Base-by-base conservation (phyloP, 2,329 filamentous ascomycete species). In the Sporothrix dimorphospora region DNA sequence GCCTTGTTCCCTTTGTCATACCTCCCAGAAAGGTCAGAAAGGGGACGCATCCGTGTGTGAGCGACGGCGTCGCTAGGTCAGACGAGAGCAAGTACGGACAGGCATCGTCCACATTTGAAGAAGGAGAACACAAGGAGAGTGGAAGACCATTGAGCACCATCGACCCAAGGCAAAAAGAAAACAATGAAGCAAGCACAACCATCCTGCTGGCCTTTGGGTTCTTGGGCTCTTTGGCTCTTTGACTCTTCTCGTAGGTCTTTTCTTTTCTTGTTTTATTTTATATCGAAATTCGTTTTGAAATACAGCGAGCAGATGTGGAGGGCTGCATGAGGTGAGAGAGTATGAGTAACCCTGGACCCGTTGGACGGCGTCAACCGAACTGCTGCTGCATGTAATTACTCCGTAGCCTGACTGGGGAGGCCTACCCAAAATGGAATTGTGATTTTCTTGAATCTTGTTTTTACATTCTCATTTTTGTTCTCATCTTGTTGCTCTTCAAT, bases 141-240 rank as follows among this genome's bases (percentile, higher is more conserved):
- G n/a, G n/a, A n/a, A n/a, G n/a, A n/a, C n/a, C n/a, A n/a, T n/a
- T n/a, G n/a, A n/a, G n/a, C n/a, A n/a, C n/a, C n/a, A n/a, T n/a
- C n/a, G n/a, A n/a, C n/a, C n/a, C n/a, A n/a, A n/a, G n/a, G n/a
- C n/a, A n/a, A n/a, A n/a, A n/a, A n/a, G n/a, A n/a, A n/a, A n/a
- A n/a, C n/a, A n/a, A n/a, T n/a, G 30, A 34, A 59, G 27, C 53
- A 59, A 59, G 53, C 53, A 59, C 53, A 59, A 27, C 27, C 53
- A 34, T 27, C 9, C 9, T 38, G 55, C 38, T 59, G 55, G 55
- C 30, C 4, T 21, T 49, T 38, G 8, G 5, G n/a, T n/a, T n/a
- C n/a, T n/a, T n/a, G n/a, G n/a, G n/a, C n/a, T n/a, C n/a, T n/a
- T n/a, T n/a, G n/a, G n/a, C 38, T 38, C 55, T 59, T 59, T 59